Evolutionary conservation across 2,329 filamentous ascomycete species (phyloP).

Genomic region (Fusarium sambucinum): DNA sequence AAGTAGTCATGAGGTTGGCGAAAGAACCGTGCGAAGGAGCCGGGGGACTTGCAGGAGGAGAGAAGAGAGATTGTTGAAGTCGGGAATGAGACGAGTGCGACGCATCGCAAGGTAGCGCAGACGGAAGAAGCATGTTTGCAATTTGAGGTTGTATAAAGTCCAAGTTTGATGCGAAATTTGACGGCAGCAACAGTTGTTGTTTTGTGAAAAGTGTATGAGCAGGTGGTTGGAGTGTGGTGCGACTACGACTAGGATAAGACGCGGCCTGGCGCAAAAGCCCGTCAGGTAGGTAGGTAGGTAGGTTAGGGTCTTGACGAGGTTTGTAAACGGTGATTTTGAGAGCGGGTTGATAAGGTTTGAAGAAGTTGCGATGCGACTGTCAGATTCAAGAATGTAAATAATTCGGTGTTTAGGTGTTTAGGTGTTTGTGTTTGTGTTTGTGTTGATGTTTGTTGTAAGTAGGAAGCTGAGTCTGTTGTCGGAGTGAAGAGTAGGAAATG

Average conservation of each 20-base stretch:
- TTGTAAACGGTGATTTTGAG: constrained; percentile 16
- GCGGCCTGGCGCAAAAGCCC: constrained; percentile 37
- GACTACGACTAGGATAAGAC: constrained; percentile 40
- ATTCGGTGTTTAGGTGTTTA: constrained; percentile 28
- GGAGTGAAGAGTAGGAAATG: constrained; percentile 43
- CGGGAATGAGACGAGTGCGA: constrained; percentile 59
- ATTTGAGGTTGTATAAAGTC: constrained; percentile 19
- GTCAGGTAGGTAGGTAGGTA: constrained; percentile 3
- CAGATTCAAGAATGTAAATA: constrained; percentile 11
- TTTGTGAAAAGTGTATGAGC: constrained; percentile 14
- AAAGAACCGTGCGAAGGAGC: constrained; percentile 60
- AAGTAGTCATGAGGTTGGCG: constrained; percentile 69
- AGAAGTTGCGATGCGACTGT: constrained; percentile 20
- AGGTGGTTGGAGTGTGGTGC: constrained; percentile 43
- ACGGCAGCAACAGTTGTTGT: constrained; percentile 23
- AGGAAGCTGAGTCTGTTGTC: constrained; percentile 37
- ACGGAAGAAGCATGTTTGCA: constrained; percentile 68
- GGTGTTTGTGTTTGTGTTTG: constrained; percentile 45
- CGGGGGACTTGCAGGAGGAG: constrained; percentile 69
- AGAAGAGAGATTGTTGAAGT: constrained; percentile 66
- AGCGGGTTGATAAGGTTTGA: background rate
- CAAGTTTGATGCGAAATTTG: background rate
- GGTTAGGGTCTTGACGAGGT: background rate
- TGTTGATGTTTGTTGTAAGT: constrained; percentile 42
- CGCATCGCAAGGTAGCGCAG: constrained; percentile 68